A percentile compares a stretch with the other conserved stretches of the same genome.
phyloP scores from a whole-genome alignment of 345 rosid genomes.

The Eucalyptus pauciflora region DNA sequence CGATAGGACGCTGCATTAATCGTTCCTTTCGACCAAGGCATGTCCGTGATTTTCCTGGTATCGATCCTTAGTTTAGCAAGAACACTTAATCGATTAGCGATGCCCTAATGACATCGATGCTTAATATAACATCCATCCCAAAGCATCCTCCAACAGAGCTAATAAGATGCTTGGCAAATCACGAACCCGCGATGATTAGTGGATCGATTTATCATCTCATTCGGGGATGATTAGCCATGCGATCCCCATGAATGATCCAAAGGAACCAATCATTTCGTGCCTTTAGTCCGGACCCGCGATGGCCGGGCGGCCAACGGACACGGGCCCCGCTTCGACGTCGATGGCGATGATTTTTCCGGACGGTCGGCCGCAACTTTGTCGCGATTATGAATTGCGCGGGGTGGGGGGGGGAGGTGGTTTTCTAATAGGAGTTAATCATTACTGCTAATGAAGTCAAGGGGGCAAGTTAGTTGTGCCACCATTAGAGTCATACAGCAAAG shows the following conservation, averaged over 20 bases:
- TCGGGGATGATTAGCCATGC: neutral
- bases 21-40: neutral
- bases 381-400: neutral
- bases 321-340: neutral
- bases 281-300: neutral
- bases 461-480: constrained; percentile 10
- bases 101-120: neutral
- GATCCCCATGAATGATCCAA: neutral
- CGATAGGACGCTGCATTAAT: neutral
- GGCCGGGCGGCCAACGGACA: neutral
- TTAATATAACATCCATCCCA: neutral
- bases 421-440: neutral
- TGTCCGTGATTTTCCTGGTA: neutral
- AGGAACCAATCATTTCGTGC: neutral
- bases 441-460: neutral
- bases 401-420: neutral
- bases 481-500: neutral
- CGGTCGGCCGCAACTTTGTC: neutral
- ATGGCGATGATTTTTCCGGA: neutral
- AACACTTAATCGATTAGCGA: neutral
- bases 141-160: neutral
- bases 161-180: neutral
- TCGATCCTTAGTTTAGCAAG: neutral
- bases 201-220: neutral
- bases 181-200: neutral